phyloP scores from a whole-genome alignment of 306 rosid species.

The Lathyrus sativus region DNA sequence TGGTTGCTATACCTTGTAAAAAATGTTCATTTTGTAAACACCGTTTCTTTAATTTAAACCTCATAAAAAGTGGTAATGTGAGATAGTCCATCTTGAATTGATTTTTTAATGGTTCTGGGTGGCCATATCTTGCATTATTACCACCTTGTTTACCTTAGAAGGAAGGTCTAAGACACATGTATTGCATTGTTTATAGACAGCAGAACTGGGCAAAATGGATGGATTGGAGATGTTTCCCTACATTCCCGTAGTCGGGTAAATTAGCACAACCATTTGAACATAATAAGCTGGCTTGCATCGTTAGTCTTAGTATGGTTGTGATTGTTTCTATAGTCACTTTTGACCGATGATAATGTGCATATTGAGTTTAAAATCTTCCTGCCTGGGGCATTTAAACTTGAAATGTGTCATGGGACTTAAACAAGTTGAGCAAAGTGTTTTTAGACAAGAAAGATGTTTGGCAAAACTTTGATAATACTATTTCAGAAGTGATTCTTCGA shows the following conservation, averaged over 20 bases:
- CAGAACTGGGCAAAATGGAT: neutral
- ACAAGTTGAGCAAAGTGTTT: neutral
- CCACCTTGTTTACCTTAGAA: neutral
- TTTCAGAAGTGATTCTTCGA: neutral
- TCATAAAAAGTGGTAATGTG: conserved; percentile 1
- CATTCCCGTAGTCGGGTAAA: too few species aligned
- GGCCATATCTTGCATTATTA: neutral
- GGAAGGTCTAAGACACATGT: neutral
- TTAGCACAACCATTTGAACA: too few species aligned
- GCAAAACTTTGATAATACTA: neutral
- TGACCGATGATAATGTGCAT: neutral
- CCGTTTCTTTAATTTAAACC: conserved; percentile 23
- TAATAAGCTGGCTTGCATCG: too few species aligned
- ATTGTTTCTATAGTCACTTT: neutral
- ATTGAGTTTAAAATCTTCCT: neutral
- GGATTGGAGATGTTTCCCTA: neutral
- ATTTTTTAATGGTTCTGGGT: conserved; percentile 5
- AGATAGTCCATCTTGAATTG: conserved; percentile 11
- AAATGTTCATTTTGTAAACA: conserved; percentile 37
- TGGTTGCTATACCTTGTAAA: conserved; percentile 14
- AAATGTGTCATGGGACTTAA: neutral
- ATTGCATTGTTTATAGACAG: neutral
- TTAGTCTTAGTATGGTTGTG: neutral
- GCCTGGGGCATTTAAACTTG: neutral
- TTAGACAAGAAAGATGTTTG: neutral